Percentiles rank a stretch among this genome's conserved stretches.
Evolutionary conservation across 2,329 filamentous ascomycete genomes (phyloP).

Genomic region (Microsporum audouinii): DNA sequence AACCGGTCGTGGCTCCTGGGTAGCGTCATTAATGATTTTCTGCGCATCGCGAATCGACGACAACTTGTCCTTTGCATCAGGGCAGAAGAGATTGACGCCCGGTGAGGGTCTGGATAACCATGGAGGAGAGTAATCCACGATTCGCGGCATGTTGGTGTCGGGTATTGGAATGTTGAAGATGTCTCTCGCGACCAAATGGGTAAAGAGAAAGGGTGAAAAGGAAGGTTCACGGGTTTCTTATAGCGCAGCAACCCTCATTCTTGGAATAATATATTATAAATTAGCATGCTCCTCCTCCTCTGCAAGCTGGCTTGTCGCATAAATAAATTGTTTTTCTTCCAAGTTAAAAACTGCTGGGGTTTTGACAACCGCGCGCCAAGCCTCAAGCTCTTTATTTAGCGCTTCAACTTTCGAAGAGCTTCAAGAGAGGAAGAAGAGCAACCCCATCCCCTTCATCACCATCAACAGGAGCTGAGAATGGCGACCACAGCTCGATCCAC

Average conservation of each 20-base stretch:
- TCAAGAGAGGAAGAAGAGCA: neutral
- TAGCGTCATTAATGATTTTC: conserved; percentile 20
- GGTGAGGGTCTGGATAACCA: conserved; percentile 74
- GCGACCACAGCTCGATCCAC: conserved; percentile 41
- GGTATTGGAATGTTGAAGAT: neutral
- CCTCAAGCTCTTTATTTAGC: neutral
- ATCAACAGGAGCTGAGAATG: neutral
- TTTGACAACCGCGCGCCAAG: conserved; percentile 1
- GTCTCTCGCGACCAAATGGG: neutral
- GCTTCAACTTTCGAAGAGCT: neutral
- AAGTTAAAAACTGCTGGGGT: neutral
- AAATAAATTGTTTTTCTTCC: neutral
- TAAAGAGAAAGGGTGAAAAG: neutral
- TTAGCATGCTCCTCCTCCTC: neutral
- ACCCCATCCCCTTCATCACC: neutral
- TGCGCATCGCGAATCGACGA: conserved; percentile 11
- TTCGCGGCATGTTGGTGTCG: conserved; percentile 59
- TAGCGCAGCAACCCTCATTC: neutral
- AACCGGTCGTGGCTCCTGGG: conserved; percentile 30
- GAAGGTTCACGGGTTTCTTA: neutral
- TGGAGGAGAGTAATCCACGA: conserved; percentile 71
- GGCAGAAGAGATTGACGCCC: conserved; percentile 64
- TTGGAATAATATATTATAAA: neutral
- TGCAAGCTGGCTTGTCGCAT: neutral
- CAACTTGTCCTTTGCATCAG: conserved; percentile 36